Evolutionary conservation across 495 filamentous ascomycete species (phyloP), one percentile per base, ranked within the genome.

Genomic region (Talaromyces proteolyticus): DNA sequence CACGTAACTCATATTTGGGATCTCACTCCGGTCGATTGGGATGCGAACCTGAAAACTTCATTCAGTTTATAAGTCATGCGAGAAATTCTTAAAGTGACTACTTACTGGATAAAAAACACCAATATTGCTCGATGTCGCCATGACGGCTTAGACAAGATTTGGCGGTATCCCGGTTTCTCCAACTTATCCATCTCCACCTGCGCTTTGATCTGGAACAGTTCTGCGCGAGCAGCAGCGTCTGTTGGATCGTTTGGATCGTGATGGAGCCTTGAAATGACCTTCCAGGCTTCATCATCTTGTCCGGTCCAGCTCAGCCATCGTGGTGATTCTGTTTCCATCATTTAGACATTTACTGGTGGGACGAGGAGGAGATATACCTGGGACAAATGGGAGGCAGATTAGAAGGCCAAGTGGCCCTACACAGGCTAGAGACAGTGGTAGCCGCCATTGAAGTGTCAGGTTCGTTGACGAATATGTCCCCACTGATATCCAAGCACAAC

Each of bases 371-470:
- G 38, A 40, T 18, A 40, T 40, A 40, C 38, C 38, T 16, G 38
- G 38, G 38, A 40, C 38, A 40, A 40, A 40, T 40, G 38, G 38
- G n/a, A 40, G 38, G 38, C 38, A 40, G n/a, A 40, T 40, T 18
- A 40, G 38, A 40, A 40, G 38, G 4, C 6, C 17, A 40, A 40
- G 38, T 40, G 38, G 38, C 38, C 38, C 38, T 40, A 40, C 38
- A 40, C 38, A 40, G 38, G 38, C 38, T 16, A 40, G 38, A 40
- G 38, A 40, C 38, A 40, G 17, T 7, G 38, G 38, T 40, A 40
- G 38, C 38, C 38, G 38, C 38, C 38, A 40, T 40, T 40, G 38
- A 40, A 40, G 38, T 40, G 38, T 40, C 38, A 40, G 38, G n/a
- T 40, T 40, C 38, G 38, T 40, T n/a, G 38, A 40, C 38, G 38